phyloP scores from a whole-genome alignment of 345 rosid species.

The Arabidopsis arenosa region DNA sequence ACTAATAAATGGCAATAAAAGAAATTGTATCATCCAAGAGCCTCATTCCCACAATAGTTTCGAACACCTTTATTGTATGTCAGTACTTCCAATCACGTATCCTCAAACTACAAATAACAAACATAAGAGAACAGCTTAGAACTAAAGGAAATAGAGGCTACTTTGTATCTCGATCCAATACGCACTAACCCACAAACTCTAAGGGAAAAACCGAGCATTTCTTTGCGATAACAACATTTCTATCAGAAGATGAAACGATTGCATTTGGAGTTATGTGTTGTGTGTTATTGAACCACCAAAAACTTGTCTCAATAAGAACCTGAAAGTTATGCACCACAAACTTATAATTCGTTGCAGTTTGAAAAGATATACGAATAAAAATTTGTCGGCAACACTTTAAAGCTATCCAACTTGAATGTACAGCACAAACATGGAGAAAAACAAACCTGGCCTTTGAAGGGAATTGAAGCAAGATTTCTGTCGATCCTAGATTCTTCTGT shows the following conservation, averaged over 20 bases:
- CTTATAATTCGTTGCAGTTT: too few relatives aligned
- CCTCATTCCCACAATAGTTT: slow-evolving; percentile 79
- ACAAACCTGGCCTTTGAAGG: too few relatives aligned
- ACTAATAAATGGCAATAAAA: background rate
- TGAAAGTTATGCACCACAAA: too few relatives aligned
- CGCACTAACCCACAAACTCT: slow-evolving; percentile 91
- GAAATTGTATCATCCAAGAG: slow-evolving; percentile 71
- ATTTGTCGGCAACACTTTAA: too few relatives aligned
- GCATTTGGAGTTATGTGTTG: too few relatives aligned
- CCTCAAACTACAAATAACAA: slow-evolving; percentile 69
- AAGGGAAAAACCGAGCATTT: slow-evolving; percentile 90
- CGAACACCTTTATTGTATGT: slow-evolving; percentile 79
- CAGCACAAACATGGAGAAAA: too few relatives aligned
- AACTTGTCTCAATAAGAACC: too few relatives aligned
- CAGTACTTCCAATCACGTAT: slow-evolving; percentile 93
- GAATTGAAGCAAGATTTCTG: too few relatives aligned
- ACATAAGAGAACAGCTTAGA: slow-evolving; percentile 12
- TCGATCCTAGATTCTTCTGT: slow-evolving; percentile 18
- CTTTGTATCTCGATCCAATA: background rate
- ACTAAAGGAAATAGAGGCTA: slow-evolving; percentile 20
- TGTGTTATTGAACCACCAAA: too few relatives aligned
- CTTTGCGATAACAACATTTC: slow-evolving; percentile 88
- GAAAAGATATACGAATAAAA: too few relatives aligned
- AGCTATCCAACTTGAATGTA: too few relatives aligned
- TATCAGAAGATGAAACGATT: slow-evolving; percentile 75